phyloP scores from a whole-genome alignment of 345 rosid genomes.

The Ceriops zippeliana region DNA sequence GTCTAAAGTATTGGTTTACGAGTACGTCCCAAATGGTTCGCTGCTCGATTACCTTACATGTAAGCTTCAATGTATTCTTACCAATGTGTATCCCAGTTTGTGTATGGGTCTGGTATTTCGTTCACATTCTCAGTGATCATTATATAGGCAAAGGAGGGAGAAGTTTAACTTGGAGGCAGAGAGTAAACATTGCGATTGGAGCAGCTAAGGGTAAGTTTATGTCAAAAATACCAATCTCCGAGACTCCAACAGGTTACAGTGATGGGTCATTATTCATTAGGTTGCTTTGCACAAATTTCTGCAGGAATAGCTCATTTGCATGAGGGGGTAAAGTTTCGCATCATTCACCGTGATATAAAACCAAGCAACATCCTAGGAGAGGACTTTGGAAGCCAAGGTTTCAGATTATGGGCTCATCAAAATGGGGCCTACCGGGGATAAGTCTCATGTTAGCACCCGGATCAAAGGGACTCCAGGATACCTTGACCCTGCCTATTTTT shows the following conservation, averaged over 20 bases:
- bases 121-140: neutral
- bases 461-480: slow-evolving; percentile 65
- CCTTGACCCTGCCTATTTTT: slow-evolving; percentile 63
- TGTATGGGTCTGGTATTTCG: neutral
- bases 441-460: slow-evolving; percentile 56
- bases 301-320: slow-evolving; percentile 63
- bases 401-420: slow-evolving; percentile 59
- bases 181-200: slow-evolving; percentile 57
- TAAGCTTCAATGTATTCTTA: slow-evolving; percentile 12
- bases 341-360: slow-evolving; percentile 60
- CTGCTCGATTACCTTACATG: slow-evolving; percentile 55
- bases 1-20: slow-evolving; percentile 47
- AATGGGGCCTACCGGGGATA: slow-evolving; percentile 50
- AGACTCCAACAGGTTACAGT: neutral
- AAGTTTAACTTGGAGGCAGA: slow-evolving; percentile 52
- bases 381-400: slow-evolving; percentile 49
- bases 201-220: slow-evolving; percentile 47
- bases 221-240: neutral
- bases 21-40: slow-evolving; percentile 55
- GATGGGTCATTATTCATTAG: neutral
- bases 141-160: slow-evolving; percentile 43
- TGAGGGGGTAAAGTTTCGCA: slow-evolving; percentile 46
- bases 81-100: neutral
- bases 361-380: slow-evolving; percentile 64
- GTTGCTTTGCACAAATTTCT: neutral